Conservation (phyloP, 441 rosid species). For the Syzygium syzygioides region DNA sequence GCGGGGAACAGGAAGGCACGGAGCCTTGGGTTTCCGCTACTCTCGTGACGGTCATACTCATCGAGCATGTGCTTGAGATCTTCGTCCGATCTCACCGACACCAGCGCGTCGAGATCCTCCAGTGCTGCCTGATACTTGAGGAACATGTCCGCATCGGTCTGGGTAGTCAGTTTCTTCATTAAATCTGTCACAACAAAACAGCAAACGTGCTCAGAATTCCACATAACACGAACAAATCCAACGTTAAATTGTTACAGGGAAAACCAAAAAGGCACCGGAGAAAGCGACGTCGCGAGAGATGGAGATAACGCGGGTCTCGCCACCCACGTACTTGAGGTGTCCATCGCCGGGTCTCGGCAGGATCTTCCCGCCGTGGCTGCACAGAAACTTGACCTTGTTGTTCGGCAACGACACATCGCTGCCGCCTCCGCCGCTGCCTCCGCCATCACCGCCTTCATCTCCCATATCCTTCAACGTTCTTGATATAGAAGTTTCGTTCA, state of each 20-base stretch:
- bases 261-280: conserved; percentile 28
- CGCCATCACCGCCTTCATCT: conserved; percentile 10
- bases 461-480: not conserved
- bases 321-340: conserved; percentile 72
- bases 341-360: conserved; percentile 58
- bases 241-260: not conserved
- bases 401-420: conserved; percentile 31
- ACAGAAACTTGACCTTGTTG: conserved; percentile 53
- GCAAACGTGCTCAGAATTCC: not conserved
- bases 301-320: conserved; percentile 79
- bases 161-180: conserved; percentile 49
- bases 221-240: not conserved
- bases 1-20: conserved; percentile 63
- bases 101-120: conserved; percentile 73
- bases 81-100: conserved; percentile 62
- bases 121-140: conserved; percentile 65
- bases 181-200: conserved; percentile 33
- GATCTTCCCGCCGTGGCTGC: conserved; percentile 88
- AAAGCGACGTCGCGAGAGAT: conserved; percentile 43
- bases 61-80: conserved; percentile 86
- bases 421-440: not conserved
- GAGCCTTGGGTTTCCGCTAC: conserved; percentile 40
- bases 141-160: conserved; percentile 43
- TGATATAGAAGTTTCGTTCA: not conserved
- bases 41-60: conserved; percentile 48